Conservation (phyloP, 2,329 filamentous ascomycete species). For the Neonectria magnoliae region DNA sequence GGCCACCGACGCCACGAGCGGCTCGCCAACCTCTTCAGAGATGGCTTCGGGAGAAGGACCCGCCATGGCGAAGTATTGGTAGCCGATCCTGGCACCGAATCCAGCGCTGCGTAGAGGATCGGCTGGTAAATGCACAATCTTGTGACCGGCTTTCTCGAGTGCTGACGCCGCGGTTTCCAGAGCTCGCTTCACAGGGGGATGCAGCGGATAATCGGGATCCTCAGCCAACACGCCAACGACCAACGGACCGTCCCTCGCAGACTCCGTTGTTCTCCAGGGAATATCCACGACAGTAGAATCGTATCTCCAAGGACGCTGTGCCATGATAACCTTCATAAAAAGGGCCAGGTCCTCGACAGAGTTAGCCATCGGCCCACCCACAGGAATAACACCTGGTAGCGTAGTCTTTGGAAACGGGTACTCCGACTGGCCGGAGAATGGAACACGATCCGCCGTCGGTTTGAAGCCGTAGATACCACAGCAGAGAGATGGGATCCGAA, state of each 20-base stretch:
- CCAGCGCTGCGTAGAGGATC: constrained; percentile 30
- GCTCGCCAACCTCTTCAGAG: constrained; percentile 30
- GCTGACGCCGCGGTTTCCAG: constrained; percentile 52
- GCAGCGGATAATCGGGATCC: constrained; percentile 58
- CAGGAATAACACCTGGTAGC: constrained; percentile 46
- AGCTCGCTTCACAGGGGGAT: constrained; percentile 60
- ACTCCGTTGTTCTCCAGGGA: constrained; percentile 55
- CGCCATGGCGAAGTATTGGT: constrained; percentile 31
- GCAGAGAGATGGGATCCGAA: constrained; percentile 63
- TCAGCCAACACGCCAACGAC: constrained; percentile 60
- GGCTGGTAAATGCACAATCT: constrained; percentile 48
- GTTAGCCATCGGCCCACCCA: constrained; percentile 55
- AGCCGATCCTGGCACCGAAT: constrained; percentile 29
- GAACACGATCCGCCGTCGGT: constrained; percentile 67
- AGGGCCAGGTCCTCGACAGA: constrained; percentile 44
- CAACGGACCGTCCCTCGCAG: constrained; percentile 40
- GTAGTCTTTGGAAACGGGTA: constrained; percentile 29
- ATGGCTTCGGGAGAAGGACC: constrained; percentile 27
- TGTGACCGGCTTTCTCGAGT: constrained; percentile 57
- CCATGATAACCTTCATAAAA: constrained; percentile 52
- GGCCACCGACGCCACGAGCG: constrained; percentile 32
- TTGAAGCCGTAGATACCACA: constrained; percentile 66
- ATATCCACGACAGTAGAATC: constrained; percentile 54
- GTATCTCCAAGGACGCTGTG: constrained; percentile 54
- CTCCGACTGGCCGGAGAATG: constrained; percentile 42